Base-by-base conservation (phyloP, 345 rosid genomes). In the Brassica nigra region DNA sequence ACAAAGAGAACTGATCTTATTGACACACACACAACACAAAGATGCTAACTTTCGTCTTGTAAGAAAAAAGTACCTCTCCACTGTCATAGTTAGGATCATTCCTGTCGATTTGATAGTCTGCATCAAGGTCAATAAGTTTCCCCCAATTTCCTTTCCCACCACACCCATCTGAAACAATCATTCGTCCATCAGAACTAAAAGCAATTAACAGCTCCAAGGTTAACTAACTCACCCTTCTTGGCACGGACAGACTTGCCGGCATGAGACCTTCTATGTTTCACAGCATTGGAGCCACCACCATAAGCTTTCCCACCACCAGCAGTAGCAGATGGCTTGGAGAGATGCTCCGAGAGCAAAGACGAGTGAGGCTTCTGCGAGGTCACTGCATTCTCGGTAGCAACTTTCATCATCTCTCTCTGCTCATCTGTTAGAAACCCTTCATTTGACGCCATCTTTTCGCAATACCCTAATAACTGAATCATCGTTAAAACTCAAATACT, bases 141-240 rank as follows among this genome's bases (percentile, higher is more conserved):
- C 99, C 99, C 99, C 99, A 95, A 3, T 90, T 89, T 37, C 99
- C 99, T 87, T 92, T 95, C 20, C 99, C 99, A 62, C 99, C 97
- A 73, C 81, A 97, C 37, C 99, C 97, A 75, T 95, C 99, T 95
- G 82, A 68, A 73, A 77, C 20, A 74, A 79, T 3, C 59, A 27
- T 33, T 23, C 5, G 16, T 18, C 30, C 6, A 65, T 66, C 61
- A 63, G n/a, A n/a, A n/a, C n/a, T n/a, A n/a, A n/a, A n/a, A n/a
- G n/a, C n/a, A n/a, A n/a, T n/a, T n/a, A n/a, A n/a, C n/a, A n/a
- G n/a, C n/a, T n/a, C n/a, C n/a, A n/a, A n/a, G n/a, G n/a, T n/a
- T n/a, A n/a, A n/a, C n/a, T n/a, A n/a, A n/a, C n/a, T n/a, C n/a
- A n/a, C n/a, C n/a, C n/a, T 95, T 95, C 90, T 95, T 95, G 4